A percentile compares a stretch with the other conserved stretches of the same genome.
These are phyloP conservation scores for Athelia psychrophila DNA, from an alignment of 1,284 basidiomycete species.

Conservation along the genomic window DNA sequence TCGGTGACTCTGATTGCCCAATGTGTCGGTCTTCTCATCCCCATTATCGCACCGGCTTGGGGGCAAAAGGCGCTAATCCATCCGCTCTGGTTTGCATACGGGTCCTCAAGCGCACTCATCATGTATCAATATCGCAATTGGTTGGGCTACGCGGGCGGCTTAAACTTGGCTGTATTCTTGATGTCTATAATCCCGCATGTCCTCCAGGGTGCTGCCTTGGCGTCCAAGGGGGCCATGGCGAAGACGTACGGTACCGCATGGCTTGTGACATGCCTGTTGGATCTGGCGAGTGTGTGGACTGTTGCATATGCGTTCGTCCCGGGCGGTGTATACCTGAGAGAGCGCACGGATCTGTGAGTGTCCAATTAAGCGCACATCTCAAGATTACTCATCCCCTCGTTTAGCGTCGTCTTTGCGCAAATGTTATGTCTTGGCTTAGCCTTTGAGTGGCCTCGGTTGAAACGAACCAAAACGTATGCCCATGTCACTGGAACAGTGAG, in stretches of 20 bases:
- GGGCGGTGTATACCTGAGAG: conserved; percentile 75
- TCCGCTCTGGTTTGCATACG: conserved; percentile 51
- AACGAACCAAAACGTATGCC: conserved; percentile 3
- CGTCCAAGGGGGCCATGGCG: conserved; percentile 34
- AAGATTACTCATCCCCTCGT: conserved; percentile 2
- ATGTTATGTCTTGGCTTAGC: conserved; percentile 45
- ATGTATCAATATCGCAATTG: conserved; percentile 70
- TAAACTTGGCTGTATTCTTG: conserved; percentile 67
- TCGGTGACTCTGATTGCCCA: conserved; percentile 69
- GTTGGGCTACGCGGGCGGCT: conserved; percentile 72
- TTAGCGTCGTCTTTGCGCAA: conserved; percentile 52
- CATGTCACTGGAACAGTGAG: conserved; percentile 12
- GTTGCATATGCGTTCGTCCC: conserved; percentile 96
- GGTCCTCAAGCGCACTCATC: conserved; percentile 48
- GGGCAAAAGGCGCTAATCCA: conserved; percentile 31
- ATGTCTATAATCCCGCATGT: conserved; percentile 63
- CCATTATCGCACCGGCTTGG: conserved; percentile 25
- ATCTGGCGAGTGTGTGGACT: conserved; percentile 75
- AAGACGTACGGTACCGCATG: conserved; percentile 56
- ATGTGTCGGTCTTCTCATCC: conserved; percentile 50
- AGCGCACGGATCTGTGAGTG: conserved; percentile 73
- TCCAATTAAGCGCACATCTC: neutral
- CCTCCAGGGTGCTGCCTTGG: conserved; percentile 35
- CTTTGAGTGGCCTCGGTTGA: conserved; percentile 36
- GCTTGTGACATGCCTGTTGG: conserved; percentile 63